phyloP scores from a whole-genome alignment of 139 green algal genomes.

The Coelastrella sp. region DNA sequence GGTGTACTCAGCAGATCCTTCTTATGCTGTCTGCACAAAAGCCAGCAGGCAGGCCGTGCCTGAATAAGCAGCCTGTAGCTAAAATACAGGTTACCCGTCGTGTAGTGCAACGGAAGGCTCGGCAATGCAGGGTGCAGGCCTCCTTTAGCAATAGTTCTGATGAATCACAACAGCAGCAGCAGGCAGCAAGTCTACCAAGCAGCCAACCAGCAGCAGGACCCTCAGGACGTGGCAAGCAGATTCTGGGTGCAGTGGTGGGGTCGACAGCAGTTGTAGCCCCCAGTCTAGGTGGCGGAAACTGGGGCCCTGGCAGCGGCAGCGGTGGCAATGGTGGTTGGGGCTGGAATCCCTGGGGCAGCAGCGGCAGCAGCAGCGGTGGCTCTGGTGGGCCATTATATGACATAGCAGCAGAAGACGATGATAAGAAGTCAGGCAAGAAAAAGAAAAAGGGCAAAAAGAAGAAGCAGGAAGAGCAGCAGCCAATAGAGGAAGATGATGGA shows the following conservation, averaged over 20 bases:
- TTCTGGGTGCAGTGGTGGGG: constrained; percentile 15
- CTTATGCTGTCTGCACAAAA: constrained; percentile 10
- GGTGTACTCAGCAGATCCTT: constrained; percentile 5
- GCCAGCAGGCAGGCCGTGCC: constrained; percentile 12
- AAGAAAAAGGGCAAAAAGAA: constrained; percentile 20
- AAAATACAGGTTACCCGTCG: background rate
- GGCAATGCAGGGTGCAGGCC: constrained; percentile 10
- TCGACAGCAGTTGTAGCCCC: constrained; percentile 27
- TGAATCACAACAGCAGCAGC: constrained; percentile 28
- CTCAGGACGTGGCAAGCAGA: background rate
- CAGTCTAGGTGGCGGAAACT: constrained; percentile 44
- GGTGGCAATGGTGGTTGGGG: constrained; percentile 44
- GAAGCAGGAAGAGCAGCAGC: constrained; percentile 23
- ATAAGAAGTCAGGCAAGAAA: constrained; percentile 35
- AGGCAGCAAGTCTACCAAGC: background rate
- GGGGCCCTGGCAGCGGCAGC: constrained; percentile 58
- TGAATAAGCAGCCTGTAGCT: background rate
- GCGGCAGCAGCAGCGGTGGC: constrained; percentile 39
- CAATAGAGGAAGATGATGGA: constrained; percentile 38
- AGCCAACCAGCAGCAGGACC: background rate
- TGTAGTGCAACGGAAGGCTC: background rate
- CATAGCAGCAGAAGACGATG: constrained; percentile 41
- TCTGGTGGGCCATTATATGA: constrained; percentile 45
- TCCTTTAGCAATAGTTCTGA: constrained; percentile 9
- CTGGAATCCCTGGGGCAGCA: constrained; percentile 48